Evolutionary conservation across 2,329 filamentous ascomycete species (phyloP).

Genomic region (Colletotrichum sp.): DNA sequence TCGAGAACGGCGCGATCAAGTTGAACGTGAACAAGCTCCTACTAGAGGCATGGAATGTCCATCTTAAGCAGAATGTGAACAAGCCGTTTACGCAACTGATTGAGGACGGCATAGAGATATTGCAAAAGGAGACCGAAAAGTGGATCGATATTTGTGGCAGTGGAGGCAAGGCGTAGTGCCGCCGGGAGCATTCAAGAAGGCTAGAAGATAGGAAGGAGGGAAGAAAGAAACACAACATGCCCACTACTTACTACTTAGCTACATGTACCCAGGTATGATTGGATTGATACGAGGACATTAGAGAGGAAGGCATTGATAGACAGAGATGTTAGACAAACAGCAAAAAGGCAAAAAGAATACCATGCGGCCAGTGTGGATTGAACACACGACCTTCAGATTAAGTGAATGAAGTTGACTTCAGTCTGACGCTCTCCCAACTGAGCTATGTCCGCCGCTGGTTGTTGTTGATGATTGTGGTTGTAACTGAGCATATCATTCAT

Average conservation of each 20-base stretch:
- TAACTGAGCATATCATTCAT: background rate
- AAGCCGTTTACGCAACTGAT: conserved; percentile 26
- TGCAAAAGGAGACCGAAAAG: conserved; percentile 24
- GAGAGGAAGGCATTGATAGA: fast-evolving
- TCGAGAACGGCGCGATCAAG: conserved; percentile 20
- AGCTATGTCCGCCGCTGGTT: conserved; percentile 18
- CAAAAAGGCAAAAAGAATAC: background rate
- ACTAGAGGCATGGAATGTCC: background rate
- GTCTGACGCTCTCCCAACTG: conserved; percentile 21
- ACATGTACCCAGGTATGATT: background rate
- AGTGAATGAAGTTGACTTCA: conserved; percentile 18
- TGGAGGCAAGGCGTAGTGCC: conserved; percentile 22
- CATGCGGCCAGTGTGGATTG: conserved; percentile 20
- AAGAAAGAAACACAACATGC: background rate
- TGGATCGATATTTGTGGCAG: conserved; percentile 28
- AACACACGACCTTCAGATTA: conserved; percentile 19
- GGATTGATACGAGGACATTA: background rate
- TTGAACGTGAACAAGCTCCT: conserved; percentile 22
- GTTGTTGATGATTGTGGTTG: fast-evolving
- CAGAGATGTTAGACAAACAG: background rate
- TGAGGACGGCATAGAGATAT: conserved; percentile 24
- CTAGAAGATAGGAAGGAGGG: background rate
- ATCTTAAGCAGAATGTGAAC: conserved; percentile 21
- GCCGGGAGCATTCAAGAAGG: background rate
- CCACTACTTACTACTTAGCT: too few species aligned